Percentiles rank a stretch among this genome's conserved stretches.
phyloP scores from a whole-genome alignment of 305 asterid species.

The Stenogyne calaminthoides region DNA sequence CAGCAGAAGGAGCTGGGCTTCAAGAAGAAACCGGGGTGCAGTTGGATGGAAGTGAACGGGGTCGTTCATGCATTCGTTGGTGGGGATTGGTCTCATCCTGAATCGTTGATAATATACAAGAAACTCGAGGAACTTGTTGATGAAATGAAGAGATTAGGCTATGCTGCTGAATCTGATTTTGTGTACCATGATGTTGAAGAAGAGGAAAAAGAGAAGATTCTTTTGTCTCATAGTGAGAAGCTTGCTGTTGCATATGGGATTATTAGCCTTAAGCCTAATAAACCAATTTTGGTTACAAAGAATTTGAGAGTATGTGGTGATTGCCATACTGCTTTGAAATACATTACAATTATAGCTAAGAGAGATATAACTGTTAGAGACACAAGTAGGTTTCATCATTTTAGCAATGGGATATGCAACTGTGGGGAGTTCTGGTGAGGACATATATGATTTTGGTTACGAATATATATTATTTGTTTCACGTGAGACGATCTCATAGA shows the following conservation, averaged over 20 bases:
- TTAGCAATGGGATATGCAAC: conserved; percentile 64
- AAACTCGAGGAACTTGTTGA: conserved; percentile 50
- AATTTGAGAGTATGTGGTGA: conserved; percentile 84
- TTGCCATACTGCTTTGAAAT: conserved; percentile 66
- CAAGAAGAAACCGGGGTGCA: conserved; percentile 76
- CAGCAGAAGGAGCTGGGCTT: conserved; percentile 70
- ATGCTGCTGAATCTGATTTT: conserved; percentile 55
- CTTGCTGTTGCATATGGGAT: conserved; percentile 81
- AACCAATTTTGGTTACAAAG: conserved; percentile 62
- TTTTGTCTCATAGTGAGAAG: conserved; percentile 78
- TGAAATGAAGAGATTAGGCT: conserved; percentile 60
- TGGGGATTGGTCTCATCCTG: conserved; percentile 73
- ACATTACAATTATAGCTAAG: conserved; percentile 48
- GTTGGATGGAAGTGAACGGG: conserved; percentile 78
- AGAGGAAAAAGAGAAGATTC: conserved; percentile 76
- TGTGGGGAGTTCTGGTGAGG: conserved; percentile 76
- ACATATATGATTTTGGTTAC: too few relatives aligned
- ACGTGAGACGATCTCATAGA: too few relatives aligned
- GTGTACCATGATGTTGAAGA: conserved; percentile 88
- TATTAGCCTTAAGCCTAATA: conserved; percentile 43
- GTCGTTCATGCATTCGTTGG: conserved; percentile 72
- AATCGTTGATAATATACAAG: conserved; percentile 44
- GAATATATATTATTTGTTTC: too few relatives aligned
- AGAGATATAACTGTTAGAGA: conserved; percentile 73
- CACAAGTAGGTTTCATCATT: conserved; percentile 76